Base-by-base conservation (phyloP, 352 stramenopile genomes). In the Halophytophthora polymorphica region DNA sequence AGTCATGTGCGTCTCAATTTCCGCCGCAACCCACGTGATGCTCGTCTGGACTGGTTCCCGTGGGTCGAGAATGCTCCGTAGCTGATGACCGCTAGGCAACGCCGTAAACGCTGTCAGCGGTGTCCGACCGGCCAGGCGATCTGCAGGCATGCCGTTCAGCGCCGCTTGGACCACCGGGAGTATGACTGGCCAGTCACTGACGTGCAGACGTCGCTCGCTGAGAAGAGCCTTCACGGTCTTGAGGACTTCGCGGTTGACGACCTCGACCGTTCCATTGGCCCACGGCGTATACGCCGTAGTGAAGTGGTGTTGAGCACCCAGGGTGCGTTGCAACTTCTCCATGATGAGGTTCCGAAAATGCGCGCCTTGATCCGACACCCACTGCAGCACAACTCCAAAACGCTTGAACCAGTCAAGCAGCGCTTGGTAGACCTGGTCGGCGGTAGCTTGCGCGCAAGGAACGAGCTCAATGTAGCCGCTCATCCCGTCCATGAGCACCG, bases 401-500 rank as follows among this genome's bases (percentile, higher is more conserved):
- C 40, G 8, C 45, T 58, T 69, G 47, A 64, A 61, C 53, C 59
- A 69, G 18, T 59, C 44, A 1, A 68, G 6, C 0, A 65, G n/a
- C 1, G 14, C 25, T 8, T 31, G 25, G 8, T 31, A 31, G 4
- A 31, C 25, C 25, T 31, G 2, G 22, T 50, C 40, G 3, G 31
- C 11, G 1, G 49, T 56, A 0, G 56, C 55, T 0, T 56, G 13
- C 4, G 15, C 22, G 19, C 58, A 67, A 6, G 51, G 35, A 10
- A 69, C 21, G 2, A 78, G 31, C 15, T 68, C 55, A 0, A 61
- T 49, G 23, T 64, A 76, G 0, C 59, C 52, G 7, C 40, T 53
- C 61, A 76, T 71, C 2, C 53, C 54, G 19, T 80, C 63, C 13
- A 72, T 69, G 0, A 73, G 3, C 0, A 80, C 53, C 0, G 72